Conservation (phyloP, 2,329 filamentous ascomycete genomes). For the Alternaria hordeiaustralica region DNA sequence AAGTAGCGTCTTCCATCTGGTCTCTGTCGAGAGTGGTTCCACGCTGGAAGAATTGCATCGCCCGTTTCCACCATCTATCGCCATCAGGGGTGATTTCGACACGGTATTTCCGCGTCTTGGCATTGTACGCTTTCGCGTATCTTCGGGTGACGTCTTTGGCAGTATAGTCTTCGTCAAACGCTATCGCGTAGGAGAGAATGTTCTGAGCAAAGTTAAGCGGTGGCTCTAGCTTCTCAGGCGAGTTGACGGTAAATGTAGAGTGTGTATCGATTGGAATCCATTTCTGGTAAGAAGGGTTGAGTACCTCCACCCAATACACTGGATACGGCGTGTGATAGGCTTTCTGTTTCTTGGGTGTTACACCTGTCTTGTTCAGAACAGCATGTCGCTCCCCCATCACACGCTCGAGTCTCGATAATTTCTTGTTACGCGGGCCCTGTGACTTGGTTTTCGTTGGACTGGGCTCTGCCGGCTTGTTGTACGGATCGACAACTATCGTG, state of each 20-base stretch:
- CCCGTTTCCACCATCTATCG: conserved; percentile 61
- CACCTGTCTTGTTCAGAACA: conserved; percentile 31
- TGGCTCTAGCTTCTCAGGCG: conserved; percentile 79
- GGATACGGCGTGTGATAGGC: conserved; percentile 78
- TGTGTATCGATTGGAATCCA: conserved; percentile 90
- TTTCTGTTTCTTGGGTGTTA: conserved; percentile 48
- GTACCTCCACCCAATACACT: conserved; percentile 92
- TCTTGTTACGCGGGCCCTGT: conserved; percentile 33
- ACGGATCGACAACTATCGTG: conserved; percentile 41
- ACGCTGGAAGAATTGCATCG: conserved; percentile 54
- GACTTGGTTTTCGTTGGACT: conserved; percentile 29
- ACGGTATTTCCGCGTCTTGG: conserved; percentile 83
- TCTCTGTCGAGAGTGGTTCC: conserved; percentile 66
- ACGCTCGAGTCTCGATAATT: conserved; percentile 41
- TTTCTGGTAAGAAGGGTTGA: conserved; percentile 84
- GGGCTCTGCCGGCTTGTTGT: conserved; percentile 25
- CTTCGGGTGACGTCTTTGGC: conserved; percentile 85
- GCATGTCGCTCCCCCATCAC: conserved; percentile 39
- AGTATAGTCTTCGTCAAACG: conserved; percentile 79
- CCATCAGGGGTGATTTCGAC: conserved; percentile 71
- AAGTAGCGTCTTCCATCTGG: conserved; percentile 80
- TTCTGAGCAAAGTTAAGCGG: conserved; percentile 80
- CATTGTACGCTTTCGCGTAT: conserved; percentile 87
- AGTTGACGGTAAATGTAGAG: conserved; percentile 80
- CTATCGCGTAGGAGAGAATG: conserved; percentile 80